Base-by-base conservation (phyloP, 1,139 yeast species). In the Yueomyces sp. region DNA sequence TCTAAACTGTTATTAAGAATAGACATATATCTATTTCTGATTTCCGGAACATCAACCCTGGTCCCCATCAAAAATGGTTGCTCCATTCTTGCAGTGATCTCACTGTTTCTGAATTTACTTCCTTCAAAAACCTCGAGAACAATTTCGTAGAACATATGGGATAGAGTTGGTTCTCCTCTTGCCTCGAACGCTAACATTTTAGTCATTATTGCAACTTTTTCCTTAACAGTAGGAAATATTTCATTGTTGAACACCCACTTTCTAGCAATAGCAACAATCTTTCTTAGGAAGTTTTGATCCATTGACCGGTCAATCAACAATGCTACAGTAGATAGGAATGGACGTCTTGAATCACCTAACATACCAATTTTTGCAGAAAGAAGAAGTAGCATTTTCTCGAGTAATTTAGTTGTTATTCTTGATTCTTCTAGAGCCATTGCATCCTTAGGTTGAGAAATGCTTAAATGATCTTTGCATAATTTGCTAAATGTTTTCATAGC, bases 51-150 rank as follows among this genome's bases (percentile, higher is more conserved):
- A 0, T 83, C 78, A 1, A 86, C 73, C 38, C 95, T 72, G 0
- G 98, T 91, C 38, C 98, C 98, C 19, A 87, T 91, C 57, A 93
- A 68, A 60, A 93, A 93, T 26, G 98, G 96, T 59, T 89, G 96
- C 58, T 93, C 98, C 86, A 93, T 80, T 46, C 98, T 72, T 8
- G 87, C 94, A 0, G 98, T 89, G 39, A 93, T 72, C 56, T 93
- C 99, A 1, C 96, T 81, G 49, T 89, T 77, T 35, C 83, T 76
- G 53, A 89, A 73, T 1, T 81, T 68, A 39, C 82, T 81, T 50
- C 86, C 89, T 50, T 84, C 89, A 60, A 91, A 93, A 34, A 93
- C 81, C 52, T 84, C 94, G 38, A 89, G 80, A 46, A 93, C 81
- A 34, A 93, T 84, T 53, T 81, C 82, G 56, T 87, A 89, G 56